A percentile compares a stretch with the other conserved stretches of the same genome.
Conservation (phyloP, 2,329 filamentous ascomycete species). For the Pyrenophora teres region DNA sequence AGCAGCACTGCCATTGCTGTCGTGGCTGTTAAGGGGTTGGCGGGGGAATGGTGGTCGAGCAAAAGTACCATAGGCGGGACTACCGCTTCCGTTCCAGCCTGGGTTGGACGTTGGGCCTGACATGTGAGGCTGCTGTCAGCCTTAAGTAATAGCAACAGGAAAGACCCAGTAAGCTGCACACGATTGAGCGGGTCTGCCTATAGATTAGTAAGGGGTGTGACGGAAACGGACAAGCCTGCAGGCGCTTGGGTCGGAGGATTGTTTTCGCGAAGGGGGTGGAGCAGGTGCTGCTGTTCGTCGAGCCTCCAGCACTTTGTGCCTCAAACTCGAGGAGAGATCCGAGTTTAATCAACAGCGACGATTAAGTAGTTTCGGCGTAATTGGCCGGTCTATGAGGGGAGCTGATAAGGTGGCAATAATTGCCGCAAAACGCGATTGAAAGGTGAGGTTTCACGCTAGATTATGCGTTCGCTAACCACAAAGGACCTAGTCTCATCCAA, state of each 20-base stretch:
- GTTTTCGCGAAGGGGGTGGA: slow-evolving; percentile 6
- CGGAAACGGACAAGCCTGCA: slow-evolving; percentile 9
- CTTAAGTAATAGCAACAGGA: not conserved
- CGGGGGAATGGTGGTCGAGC: slow-evolving; percentile 23
- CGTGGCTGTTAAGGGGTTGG: slow-evolving; percentile 15
- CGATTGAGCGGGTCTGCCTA: slow-evolving; percentile 3
- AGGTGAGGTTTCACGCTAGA: slow-evolving; percentile 16
- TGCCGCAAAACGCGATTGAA: slow-evolving; percentile 5
- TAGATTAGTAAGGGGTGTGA: not conserved
- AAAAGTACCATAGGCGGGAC: slow-evolving; percentile 33
- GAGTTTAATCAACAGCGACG: not conserved
- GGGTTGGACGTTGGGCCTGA: slow-evolving; percentile 36
- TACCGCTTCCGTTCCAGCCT: slow-evolving; percentile 26
- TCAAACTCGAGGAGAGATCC: not conserved
- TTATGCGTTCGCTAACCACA: slow-evolving; percentile 16
- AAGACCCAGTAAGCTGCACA: slow-evolving; percentile 1
- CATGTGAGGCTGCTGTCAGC: slow-evolving; percentile 25
- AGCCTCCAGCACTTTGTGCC: not conserved
- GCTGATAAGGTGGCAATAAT: slow-evolving; percentile 17
- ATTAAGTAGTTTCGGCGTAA: slow-evolving; percentile 3
- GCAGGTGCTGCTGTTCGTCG: slow-evolving; percentile 2
- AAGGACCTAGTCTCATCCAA: not conserved
- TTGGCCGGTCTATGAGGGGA: slow-evolving; percentile 2
- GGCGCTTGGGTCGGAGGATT: slow-evolving; percentile 3
- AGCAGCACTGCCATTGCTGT: slow-evolving; percentile 27